Conservation (phyloP, 116 monocot species). For the Iris pallida region DNA sequence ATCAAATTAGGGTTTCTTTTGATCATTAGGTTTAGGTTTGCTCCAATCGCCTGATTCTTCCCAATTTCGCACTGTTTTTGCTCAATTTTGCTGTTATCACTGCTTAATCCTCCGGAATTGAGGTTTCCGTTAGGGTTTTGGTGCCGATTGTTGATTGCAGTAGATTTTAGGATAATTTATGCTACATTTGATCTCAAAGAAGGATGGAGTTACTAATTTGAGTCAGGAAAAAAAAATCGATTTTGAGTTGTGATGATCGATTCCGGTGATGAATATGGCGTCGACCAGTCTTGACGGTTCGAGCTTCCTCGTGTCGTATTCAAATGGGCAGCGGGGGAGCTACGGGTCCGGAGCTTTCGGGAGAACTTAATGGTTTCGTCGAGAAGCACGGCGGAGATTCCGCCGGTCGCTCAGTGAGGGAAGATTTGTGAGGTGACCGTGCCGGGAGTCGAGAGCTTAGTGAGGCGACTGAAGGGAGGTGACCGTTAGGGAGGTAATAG, state of each 20-base stretch:
- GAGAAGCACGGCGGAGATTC: constrained; percentile 33
- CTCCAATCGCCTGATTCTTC: too few species aligned
- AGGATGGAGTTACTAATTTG: not conserved
- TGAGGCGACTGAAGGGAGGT: too few species aligned
- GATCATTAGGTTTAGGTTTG: too few species aligned
- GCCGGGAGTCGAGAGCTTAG: too few species aligned
- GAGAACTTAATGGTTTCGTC: constrained; percentile 40
- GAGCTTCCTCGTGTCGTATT: constrained; percentile 27
- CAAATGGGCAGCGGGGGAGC: constrained; percentile 46
- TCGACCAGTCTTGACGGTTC: constrained; percentile 53
- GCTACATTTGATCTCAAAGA: constrained; percentile 7
- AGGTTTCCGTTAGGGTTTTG: too few species aligned
- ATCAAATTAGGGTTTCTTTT: too few species aligned
- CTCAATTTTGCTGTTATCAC: too few species aligned
- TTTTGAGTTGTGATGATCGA: constrained; percentile 25
- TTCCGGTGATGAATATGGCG: constrained; percentile 46
- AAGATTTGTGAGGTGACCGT: too few species aligned
- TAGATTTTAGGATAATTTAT: not conserved
- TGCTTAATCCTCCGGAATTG: too few species aligned
- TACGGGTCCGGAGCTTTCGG: constrained; percentile 61
- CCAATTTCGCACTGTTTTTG: too few species aligned
- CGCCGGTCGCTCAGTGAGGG: constrained; percentile 2
- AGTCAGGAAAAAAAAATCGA: not conserved
- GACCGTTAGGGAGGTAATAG: too few species aligned
- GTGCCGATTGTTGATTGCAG: too few species aligned